phyloP scores from a whole-genome alignment of 495 filamentous ascomycete species.

The Penicillium riverlandense region DNA sequence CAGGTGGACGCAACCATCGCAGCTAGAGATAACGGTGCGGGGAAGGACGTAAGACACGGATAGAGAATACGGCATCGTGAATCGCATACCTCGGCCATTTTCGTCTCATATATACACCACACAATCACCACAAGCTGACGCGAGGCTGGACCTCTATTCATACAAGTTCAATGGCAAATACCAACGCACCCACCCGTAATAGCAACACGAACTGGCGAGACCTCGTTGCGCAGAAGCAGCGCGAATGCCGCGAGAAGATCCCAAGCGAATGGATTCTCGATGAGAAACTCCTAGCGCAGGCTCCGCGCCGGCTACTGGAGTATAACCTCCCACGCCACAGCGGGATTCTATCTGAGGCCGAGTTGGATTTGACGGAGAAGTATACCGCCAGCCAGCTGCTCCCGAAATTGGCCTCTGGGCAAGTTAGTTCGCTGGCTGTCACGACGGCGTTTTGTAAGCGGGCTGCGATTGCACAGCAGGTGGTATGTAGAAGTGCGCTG shows the following conservation, averaged over 20 bases:
- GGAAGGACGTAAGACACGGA: too few species aligned
- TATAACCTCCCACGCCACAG: slow-evolving; percentile 11
- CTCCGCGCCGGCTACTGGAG: slow-evolving; percentile 10
- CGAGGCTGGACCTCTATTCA: too few species aligned
- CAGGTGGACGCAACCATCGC: slow-evolving; percentile 15
- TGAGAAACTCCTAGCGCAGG: not conserved
- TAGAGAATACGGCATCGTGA: too few species aligned
- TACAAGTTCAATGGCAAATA: too few species aligned
- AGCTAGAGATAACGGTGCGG: too few species aligned
- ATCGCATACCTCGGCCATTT: too few species aligned
- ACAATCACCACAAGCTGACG: too few species aligned
- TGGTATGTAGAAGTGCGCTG: slow-evolving; percentile 24
- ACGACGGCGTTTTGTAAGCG: slow-evolving; percentile 44
- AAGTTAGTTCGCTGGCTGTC: slow-evolving; percentile 35
- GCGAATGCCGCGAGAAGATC: slow-evolving; percentile 17
- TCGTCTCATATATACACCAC: too few species aligned
- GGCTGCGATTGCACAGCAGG: slow-evolving; percentile 21
- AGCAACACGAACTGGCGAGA: slow-evolving; percentile 13
- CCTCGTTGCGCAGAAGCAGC: slow-evolving; percentile 14
- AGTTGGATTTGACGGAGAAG: slow-evolving; percentile 46
- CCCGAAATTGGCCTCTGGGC: slow-evolving; percentile 13
- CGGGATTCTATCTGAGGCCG: slow-evolving; percentile 20
- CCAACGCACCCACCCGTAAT: too few species aligned
- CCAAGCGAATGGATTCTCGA: slow-evolving; percentile 20
- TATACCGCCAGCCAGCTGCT: slow-evolving; percentile 40